phyloP scores from a whole-genome alignment of 1,284 basidiomycete species.

The Apiotrichum veenhuisii region DNA sequence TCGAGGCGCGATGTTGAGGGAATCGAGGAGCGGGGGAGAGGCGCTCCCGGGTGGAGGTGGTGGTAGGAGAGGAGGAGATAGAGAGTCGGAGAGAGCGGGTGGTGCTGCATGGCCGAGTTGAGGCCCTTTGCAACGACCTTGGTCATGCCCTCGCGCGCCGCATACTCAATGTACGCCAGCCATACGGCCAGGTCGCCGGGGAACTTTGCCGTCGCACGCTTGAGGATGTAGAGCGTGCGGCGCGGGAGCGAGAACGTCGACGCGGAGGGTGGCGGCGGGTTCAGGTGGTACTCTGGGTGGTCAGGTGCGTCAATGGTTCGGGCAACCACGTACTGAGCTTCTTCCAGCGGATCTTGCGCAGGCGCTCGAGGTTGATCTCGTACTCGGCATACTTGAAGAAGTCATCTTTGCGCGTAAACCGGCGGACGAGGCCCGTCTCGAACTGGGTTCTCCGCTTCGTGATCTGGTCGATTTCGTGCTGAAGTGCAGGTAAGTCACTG shows the following conservation, averaged over 20 bases:
- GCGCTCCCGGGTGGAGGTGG: constrained; percentile 67
- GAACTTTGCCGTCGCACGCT: constrained; percentile 83
- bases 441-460: constrained; percentile 78
- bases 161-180: constrained; percentile 82
- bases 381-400: constrained; percentile 88
- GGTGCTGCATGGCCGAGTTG: constrained; percentile 73
- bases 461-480: constrained; percentile 72
- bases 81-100: constrained; percentile 71
- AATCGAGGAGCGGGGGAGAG: constrained; percentile 56
- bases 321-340: constrained; percentile 57
- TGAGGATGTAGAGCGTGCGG: constrained; percentile 82
- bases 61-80: constrained; percentile 84
- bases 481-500: not conserved
- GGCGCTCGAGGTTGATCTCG: constrained; percentile 80
- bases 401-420: constrained; percentile 79
- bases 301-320: not conserved
- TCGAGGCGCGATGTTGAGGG: constrained; percentile 35
- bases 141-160: constrained; percentile 72
- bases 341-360: constrained; percentile 69
- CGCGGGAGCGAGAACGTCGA: constrained; percentile 78
- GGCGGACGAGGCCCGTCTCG: constrained; percentile 77
- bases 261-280: constrained; percentile 58
- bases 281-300: constrained; percentile 38
- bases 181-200: constrained; percentile 81
- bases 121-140: constrained; percentile 69